These are phyloP conservation scores for Galerina sulciceps DNA, from an alignment of 768 basidiomycete species.

Conservation along the genomic window DNA sequence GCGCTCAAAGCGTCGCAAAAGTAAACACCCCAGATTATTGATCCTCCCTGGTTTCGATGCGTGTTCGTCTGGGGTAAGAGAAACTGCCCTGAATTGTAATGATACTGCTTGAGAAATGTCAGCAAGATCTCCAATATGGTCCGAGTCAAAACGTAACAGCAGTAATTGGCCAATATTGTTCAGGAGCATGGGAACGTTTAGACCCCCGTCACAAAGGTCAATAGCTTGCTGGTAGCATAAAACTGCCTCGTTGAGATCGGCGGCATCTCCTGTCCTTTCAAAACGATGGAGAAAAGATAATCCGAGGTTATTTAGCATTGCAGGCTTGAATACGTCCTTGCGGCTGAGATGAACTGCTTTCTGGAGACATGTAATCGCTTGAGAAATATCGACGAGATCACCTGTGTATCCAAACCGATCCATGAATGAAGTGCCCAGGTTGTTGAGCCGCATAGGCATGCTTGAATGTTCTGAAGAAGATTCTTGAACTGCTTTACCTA, in stretches of 20 bases:
- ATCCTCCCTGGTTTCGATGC: neutral
- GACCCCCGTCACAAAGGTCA: neutral
- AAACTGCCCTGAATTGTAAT: constrained; percentile 10
- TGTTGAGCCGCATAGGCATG: neutral
- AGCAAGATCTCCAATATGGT: neutral
- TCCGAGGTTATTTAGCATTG: neutral
- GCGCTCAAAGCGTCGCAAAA: too few relatives aligned
- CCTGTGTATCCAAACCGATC: constrained; percentile 2
- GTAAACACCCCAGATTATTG: too few relatives aligned
- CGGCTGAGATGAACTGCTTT: constrained; percentile 11
- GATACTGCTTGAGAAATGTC: constrained; percentile 9
- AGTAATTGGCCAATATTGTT: constrained; percentile 6
- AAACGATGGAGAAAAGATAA: neutral
- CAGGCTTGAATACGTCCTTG: neutral
- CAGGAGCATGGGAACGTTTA: neutral
- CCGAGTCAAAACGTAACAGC: neutral
- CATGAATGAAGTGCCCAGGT: neutral
- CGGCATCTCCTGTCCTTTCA: constrained; percentile 1
- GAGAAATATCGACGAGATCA: constrained; percentile 3
- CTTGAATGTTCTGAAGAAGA: neutral
- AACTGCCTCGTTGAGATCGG: neutral
- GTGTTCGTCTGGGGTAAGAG: constrained; percentile 6
- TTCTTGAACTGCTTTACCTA: neutral
- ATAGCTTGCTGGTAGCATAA: neutral
- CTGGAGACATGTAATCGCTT: constrained; percentile 8